Percentiles rank a stretch among this genome's conserved stretches.
Conservation (phyloP, 331 rosid genomes). For the Prunus yedoensis region DNA sequence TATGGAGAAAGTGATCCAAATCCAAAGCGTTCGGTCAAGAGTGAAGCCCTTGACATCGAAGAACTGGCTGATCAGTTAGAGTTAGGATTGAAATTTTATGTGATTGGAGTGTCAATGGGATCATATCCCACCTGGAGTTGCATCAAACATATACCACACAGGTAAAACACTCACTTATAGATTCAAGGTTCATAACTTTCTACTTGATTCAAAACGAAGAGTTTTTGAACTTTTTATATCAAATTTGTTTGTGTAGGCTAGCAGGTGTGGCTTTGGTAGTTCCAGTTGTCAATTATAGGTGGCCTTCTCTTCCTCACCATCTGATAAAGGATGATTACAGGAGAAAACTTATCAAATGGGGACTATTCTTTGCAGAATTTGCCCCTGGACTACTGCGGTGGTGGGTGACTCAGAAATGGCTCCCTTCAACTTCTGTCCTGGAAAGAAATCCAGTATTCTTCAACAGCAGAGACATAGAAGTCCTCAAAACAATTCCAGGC, state of each 20-base stretch:
- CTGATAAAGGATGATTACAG: slow-evolving; percentile 68
- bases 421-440: slow-evolving; percentile 74
- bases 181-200: neutral
- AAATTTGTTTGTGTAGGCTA: slow-evolving; percentile 53
- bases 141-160: slow-evolving; percentile 75
- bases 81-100: slow-evolving; percentile 68
- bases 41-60: slow-evolving; percentile 84
- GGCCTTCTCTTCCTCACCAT: slow-evolving; percentile 72
- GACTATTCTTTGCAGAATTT: slow-evolving; percentile 58
- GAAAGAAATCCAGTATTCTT: slow-evolving; percentile 68
- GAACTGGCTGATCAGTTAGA: slow-evolving; percentile 76
- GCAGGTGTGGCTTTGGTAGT: slow-evolving; percentile 79
- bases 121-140: slow-evolving; percentile 91
- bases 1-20: slow-evolving; percentile 96
- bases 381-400: slow-evolving; percentile 63
- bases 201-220: slow-evolving; percentile 1
- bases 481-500: slow-evolving; percentile 60
- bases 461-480: slow-evolving; percentile 67
- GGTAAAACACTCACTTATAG: slow-evolving; percentile 47
- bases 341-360: slow-evolving; percentile 47
- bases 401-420: slow-evolving; percentile 85
- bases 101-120: slow-evolving; percentile 92
- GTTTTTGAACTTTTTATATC: slow-evolving; percentile 1
- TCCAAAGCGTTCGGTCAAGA: slow-evolving; percentile 63
- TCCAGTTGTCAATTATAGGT: slow-evolving; percentile 71